Conservation (phyloP, 176 grass and related monocot species). For the Cenchrus purpureus region DNA sequence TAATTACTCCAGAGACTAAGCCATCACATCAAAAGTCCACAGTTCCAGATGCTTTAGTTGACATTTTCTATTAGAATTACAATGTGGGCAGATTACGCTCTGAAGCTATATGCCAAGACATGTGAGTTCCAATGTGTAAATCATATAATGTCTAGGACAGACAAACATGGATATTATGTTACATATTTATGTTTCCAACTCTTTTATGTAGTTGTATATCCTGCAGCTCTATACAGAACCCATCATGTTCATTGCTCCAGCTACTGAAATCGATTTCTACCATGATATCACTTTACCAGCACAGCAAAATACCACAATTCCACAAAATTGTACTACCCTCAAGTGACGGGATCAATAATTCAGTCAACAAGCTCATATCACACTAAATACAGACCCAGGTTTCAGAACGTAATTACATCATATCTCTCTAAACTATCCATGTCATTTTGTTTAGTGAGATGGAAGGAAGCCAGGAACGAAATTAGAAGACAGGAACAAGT, state of each 20-base stretch:
- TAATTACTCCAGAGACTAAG: not conserved
- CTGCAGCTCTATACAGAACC: not conserved
- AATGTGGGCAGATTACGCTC: not conserved
- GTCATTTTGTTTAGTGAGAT: not conserved
- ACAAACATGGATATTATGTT: not conserved
- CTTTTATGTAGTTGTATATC: not conserved
- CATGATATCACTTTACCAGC: not conserved
- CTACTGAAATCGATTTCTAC: constrained; percentile 14
- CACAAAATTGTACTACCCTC: not conserved
- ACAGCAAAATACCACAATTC: too few relatives aligned
- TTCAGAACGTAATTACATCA: not conserved
- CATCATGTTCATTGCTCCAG: not conserved
- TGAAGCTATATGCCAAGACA: not conserved
- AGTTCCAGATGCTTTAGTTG: not conserved
- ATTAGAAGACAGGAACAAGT: not conserved
- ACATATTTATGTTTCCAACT: not conserved
- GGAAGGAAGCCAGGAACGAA: not conserved
- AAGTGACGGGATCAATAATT: not conserved
- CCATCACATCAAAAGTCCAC: not conserved
- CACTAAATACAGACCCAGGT: constrained; percentile 10
- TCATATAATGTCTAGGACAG: not conserved
- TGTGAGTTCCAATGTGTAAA: not conserved
- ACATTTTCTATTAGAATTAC: not conserved
- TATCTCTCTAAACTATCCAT: not conserved
- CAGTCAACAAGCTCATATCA: constrained; percentile 16